Conservation (phyloP, 176 grass and related monocot species). For the Puccinellia tenuiflora region DNA sequence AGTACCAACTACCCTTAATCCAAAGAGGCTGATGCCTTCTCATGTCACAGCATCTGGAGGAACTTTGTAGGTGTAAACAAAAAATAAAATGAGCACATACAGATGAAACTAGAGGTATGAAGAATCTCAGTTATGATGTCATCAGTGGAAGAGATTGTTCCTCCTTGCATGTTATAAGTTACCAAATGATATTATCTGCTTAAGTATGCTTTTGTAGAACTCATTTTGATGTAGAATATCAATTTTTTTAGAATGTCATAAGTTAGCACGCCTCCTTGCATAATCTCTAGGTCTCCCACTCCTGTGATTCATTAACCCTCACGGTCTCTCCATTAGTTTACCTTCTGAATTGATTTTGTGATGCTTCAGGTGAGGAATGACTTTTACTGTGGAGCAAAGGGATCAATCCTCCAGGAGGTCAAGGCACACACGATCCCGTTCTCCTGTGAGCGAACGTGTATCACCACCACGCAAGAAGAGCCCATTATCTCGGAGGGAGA, state of each 20-base stretch:
- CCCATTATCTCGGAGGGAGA: conserved; percentile 47
- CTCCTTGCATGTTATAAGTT: too few relatives aligned
- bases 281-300: background rate
- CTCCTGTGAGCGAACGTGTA: conserved; percentile 44
- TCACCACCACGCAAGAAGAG: conserved; percentile 35
- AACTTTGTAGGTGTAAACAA: background rate
- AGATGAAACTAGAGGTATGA: background rate
- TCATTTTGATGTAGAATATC: background rate
- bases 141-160: too few relatives aligned
- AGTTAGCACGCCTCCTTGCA: background rate
- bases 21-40: background rate
- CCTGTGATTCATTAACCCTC: background rate
- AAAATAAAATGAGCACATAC: background rate
- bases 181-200: background rate
- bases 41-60: background rate
- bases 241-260: background rate
- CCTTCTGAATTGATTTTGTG: conserved; percentile 9
- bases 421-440: conserved; percentile 37
- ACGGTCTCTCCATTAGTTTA: background rate
- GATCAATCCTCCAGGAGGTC: conserved; percentile 32
- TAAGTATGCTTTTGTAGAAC: background rate
- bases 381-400: conserved; percentile 55
- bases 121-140: too few relatives aligned
- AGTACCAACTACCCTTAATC: background rate
- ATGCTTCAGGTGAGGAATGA: conserved; percentile 46